Evolutionary conservation across 768 basidiomycete species (phyloP), one percentile per base, ranked within the genome.

Genomic region (Boletus fagicola): DNA sequence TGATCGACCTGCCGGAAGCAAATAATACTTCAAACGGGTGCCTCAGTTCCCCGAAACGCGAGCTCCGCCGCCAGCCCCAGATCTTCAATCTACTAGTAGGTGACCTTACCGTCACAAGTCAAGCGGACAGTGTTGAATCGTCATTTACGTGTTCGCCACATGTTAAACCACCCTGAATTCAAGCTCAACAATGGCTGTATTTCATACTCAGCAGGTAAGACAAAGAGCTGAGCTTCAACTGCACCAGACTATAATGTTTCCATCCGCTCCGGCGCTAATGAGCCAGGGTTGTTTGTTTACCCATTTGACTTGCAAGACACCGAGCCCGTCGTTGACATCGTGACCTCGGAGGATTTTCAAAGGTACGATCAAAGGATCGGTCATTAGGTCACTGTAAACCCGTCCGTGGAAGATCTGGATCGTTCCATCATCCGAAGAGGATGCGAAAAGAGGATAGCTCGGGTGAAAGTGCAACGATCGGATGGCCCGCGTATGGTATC

Each of bases 321-420:
- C 97, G 24, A 98, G 80, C 1, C 90, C 91, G 31, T 95, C 92
- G 58, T 75, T 82, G 53, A 98, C 76, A 45, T 82, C 77, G 72
- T 98, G 97, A n/a, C 95, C 97, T 35, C 91, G 80, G 46, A 99
- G 80, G 51, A 98, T 96, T 75, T 98, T 98, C 67, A 99, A 77
- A 20, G 97, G 97, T 1, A 99, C 96, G 65, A 99, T 98, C 57
- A 98, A 78, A 33, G 97, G 96, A 74, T 99, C 96, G 45, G 92
- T 95, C 85, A 97, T 90, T 46, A 98, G 81, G 72, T 99, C 97
- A 67, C 84, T 89, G 76, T 91, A 98, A 45, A 98, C 90, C 59
- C 95, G 85, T 33, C 90, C 83, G 73, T 99, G 97, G 84, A 99
- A 98, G 63, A 99, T 78, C 72, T 98, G 96, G 64, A 98, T 92